Evolutionary conservation across 2,329 filamentous ascomycete species (phyloP).

Genomic region (Aspergillus neoniger): DNA sequence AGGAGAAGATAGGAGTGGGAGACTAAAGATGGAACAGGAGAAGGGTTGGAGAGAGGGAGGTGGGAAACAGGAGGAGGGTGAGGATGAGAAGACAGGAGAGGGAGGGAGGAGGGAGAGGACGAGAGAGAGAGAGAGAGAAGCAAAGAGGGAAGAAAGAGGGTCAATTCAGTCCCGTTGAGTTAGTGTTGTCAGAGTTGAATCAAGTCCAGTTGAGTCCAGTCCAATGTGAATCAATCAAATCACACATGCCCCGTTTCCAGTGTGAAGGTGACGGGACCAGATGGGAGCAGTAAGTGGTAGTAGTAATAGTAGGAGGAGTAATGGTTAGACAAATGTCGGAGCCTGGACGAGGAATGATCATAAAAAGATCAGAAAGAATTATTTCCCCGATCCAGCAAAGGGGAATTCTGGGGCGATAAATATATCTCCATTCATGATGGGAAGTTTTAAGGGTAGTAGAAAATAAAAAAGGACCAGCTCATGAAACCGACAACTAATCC

Average conservation of each 20-base stretch:
- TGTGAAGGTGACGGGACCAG: background rate
- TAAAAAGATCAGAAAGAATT: background rate
- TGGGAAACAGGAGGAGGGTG: background rate
- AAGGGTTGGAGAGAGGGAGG: background rate
- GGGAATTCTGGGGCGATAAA: conserved; percentile 19
- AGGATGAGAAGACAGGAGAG: background rate
- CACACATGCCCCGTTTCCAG: background rate
- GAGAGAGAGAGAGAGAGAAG: background rate
- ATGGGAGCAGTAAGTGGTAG: no score
- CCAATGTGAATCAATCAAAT: no score
- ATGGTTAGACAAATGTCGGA: no score
- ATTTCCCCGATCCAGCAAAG: conserved; percentile 5
- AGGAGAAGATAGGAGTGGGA: background rate
- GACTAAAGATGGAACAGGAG: background rate
- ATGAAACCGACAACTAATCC: no score
- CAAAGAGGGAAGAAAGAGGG: background rate
- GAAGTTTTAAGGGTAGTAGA: conserved; percentile 8
- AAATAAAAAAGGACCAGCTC: background rate
- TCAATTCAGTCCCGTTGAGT: no score
- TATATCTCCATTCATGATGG: conserved; percentile 22
- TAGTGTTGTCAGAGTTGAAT: no score
- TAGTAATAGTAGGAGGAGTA: no score
- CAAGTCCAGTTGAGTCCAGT: no score
- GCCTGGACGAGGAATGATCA: no score
- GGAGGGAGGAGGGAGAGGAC: background rate